Conservation (phyloP, 768 basidiomycete species). For the Pleurotus giganteus region DNA sequence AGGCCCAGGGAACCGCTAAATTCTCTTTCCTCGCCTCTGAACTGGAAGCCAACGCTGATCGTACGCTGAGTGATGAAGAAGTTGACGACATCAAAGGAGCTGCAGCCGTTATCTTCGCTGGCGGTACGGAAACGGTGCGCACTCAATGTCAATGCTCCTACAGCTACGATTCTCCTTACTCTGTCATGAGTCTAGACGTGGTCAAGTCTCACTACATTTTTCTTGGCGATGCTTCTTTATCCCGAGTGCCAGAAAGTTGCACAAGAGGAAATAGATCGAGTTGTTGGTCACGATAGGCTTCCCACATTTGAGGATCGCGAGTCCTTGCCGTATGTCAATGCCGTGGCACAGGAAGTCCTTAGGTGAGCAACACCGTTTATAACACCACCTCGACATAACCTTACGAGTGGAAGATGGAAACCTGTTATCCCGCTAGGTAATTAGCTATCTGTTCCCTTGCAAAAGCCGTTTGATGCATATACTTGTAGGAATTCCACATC, state of each 20-base stretch:
- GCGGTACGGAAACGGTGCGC: conserved; percentile 12
- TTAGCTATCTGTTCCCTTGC: background rate
- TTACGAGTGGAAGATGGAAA: background rate
- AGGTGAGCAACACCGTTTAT: background rate
- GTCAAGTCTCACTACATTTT: background rate
- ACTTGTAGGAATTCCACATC: background rate
- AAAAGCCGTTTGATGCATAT: background rate
- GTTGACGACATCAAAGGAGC: conserved; percentile 7
- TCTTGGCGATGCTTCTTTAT: conserved; percentile 6
- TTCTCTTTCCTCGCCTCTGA: conserved; percentile 1
- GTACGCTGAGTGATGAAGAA: background rate
- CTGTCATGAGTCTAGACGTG: background rate
- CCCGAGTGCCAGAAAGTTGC: conserved; percentile 7
- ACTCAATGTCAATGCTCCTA: background rate
- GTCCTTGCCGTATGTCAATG: background rate
- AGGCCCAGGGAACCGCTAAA: conserved; percentile 2
- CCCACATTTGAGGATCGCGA: conserved; percentile 1
- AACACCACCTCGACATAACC: too few relatives aligned
- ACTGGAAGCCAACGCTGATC: background rate
- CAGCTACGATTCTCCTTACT: background rate
- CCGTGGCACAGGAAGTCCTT: background rate
- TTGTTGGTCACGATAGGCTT: background rate
- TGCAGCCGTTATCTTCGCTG: background rate
- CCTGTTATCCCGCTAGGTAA: conserved; percentile 4
- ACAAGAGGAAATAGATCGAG: conserved; percentile 3